Evolutionary conservation across 805 yeast species (phyloP).

Genomic region (Blastobotrys terrestris): DNA sequence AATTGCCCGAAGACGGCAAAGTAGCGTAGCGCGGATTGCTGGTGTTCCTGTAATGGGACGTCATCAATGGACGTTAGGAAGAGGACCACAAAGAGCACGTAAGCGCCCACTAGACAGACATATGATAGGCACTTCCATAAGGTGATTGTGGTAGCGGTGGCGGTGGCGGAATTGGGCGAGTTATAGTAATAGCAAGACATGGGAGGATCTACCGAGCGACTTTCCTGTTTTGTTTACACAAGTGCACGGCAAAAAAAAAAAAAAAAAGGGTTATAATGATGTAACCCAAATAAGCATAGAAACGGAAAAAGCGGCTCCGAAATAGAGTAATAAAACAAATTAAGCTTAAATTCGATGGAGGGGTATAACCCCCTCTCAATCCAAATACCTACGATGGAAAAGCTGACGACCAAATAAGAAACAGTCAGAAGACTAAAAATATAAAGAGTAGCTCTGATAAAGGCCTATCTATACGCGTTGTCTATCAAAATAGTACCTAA

Average conservation of each 20-base stretch:
- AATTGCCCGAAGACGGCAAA: not conserved
- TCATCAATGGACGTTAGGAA: not conserved
- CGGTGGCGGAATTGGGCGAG: not conserved
- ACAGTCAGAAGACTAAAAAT: too few relatives aligned
- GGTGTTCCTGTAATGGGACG: not conserved
- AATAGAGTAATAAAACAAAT: not conserved
- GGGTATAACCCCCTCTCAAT: too few relatives aligned
- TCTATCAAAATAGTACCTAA: not conserved
- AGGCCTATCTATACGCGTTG: not conserved
- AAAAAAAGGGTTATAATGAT: not conserved
- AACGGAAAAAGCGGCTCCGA: not conserved
- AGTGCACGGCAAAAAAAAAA: not conserved
- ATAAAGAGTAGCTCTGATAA: too few relatives aligned
- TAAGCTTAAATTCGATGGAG: not conserved
- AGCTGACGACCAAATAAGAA: too few relatives aligned
- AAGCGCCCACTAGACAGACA: not conserved
- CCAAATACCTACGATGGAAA: too few relatives aligned
- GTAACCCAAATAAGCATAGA: not conserved
- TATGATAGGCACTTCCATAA: not conserved
- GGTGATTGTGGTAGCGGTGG: not conserved
- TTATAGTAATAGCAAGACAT: not conserved
- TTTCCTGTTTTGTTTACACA: not conserved
- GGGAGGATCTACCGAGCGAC: not conserved
- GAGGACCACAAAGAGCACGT: not conserved
- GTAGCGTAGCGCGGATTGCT: not conserved